Evolutionary conservation across 345 rosid species (phyloP), one percentile per base, ranked within the genome.

Genomic region (Cardamine resedifolia): DNA sequence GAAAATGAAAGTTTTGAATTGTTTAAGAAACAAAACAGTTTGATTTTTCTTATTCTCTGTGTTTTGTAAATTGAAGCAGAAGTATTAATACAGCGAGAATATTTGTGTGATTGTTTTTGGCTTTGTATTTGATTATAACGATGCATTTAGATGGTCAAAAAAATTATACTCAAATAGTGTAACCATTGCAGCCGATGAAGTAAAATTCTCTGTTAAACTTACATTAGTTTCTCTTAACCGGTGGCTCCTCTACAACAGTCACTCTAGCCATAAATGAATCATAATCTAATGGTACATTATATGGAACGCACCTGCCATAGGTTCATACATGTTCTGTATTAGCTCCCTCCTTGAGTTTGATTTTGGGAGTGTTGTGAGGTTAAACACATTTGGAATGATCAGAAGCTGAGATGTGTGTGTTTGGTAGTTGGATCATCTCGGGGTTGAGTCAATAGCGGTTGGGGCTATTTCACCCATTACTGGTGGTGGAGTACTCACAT

Each of bases 401-500:
- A 58, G 78, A 58, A 38, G 30, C 16, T 49, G 62, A 23, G 47
- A 58, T 49, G 38, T 30, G 38, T 30, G 45, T 59, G 73, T 8
- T 36, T 39, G 55, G 36, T 49, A n/a, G 16, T 48, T 45, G 63
- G 16, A 71, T 88, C 82, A 84, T 75, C 87, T 80, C 27, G 50
- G 78, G 16, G 70, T 43, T 36, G 82, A 68, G 79, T 79, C 81
- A 70, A 76, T 34, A 53, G 76, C 61, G 30, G 72, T 73, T 44
- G 87, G 70, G 9, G 81, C 74, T 70, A 77, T 78, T 43, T 87
- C 88, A 1, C 71, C 33, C 70, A 58, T 53, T 49, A 45, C 79
- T 4, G 87, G 84, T 30, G 88, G 95, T 7, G 87, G 86, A 14
- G 82, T 81, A 73, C 71, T 71, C 51, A 68, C 82, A 49, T 88